These are phyloP conservation scores for Knufia petricola DNA, from an alignment of 2,329 filamentous ascomycete genomes.

Conservation along the genomic window DNA sequence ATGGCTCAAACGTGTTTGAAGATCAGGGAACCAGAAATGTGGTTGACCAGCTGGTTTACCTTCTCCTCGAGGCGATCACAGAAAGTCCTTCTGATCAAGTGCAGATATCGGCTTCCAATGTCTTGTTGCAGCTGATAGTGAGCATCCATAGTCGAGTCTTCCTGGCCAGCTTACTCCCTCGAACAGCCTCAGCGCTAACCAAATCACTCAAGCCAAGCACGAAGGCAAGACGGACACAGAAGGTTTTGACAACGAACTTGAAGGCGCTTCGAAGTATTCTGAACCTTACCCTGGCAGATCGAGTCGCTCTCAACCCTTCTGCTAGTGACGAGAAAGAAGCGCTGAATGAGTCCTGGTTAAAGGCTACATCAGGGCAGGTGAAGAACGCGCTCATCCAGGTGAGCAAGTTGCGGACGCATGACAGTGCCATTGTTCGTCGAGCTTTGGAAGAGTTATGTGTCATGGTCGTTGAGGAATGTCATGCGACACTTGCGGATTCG, in stretches of 20 bases:
- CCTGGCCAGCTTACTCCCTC: conserved; percentile 76
- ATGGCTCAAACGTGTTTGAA: conserved; percentile 36
- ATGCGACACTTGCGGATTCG: conserved; percentile 60
- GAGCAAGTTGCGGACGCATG: conserved; percentile 63
- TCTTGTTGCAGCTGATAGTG: conserved; percentile 52
- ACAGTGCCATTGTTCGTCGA: conserved; percentile 57
- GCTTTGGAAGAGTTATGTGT: conserved; percentile 64
- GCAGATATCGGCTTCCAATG: conserved; percentile 59
- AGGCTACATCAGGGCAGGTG: conserved; percentile 68
- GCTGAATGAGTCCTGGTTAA: conserved; percentile 57
- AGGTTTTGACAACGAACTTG: conserved; percentile 55
- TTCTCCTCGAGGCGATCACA: conserved; percentile 64
- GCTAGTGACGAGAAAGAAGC: conserved; percentile 30
- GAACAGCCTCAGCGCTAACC: conserved; percentile 71
- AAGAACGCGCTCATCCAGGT: conserved; percentile 72
- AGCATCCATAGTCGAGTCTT: conserved; percentile 63
- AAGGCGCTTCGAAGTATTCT: conserved; percentile 45
- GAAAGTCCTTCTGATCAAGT: conserved; percentile 57
- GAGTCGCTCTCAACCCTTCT: conserved; percentile 17
- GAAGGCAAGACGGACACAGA: conserved; percentile 49
- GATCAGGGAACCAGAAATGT: conserved; percentile 58
- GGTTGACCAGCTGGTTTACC: conserved; percentile 71
- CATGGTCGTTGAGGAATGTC: conserved; percentile 67
- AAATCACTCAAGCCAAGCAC: conserved; percentile 63
- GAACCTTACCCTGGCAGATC: conserved; percentile 39